These are phyloP conservation scores for Eruca vesicaria DNA, from an alignment of 441 rosid genomes.

Conservation along the genomic window DNA sequence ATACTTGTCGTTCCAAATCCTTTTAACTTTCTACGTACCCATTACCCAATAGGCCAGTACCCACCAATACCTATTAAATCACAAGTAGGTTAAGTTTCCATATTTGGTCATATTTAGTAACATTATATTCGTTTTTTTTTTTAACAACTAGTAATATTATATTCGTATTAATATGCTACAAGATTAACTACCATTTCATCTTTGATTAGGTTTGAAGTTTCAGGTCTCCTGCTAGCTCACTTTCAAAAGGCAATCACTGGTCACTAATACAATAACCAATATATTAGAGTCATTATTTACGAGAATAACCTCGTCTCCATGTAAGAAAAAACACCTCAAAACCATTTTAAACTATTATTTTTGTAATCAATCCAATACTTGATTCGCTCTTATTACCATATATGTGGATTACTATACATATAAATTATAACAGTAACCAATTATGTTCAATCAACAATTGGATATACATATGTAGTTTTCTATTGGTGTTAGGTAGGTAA, in stretches of 20 bases:
- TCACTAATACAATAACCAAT: background rate
- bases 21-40: conserved; percentile 24
- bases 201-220: conserved; percentile 32
- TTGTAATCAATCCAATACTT: background rate
- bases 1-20: conserved; percentile 34
- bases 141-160: too few species aligned
- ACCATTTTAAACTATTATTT: background rate
- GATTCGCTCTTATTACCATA: background rate
- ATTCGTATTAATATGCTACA: background rate
- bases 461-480: background rate
- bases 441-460: background rate
- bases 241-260: conserved; percentile 1
- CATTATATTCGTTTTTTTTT: too few species aligned
- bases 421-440: background rate
- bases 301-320: background rate
- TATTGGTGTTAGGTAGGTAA: conserved; percentile 6
- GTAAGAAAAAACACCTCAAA: background rate
- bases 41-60: background rate
- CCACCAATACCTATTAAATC: background rate
- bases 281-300: background rate
- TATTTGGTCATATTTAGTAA: background rate
- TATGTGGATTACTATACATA: background rate
- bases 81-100: background rate
- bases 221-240: background rate
- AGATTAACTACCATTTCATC: background rate